Percentiles rank a stretch among this genome's conserved stretches.
These are phyloP conservation scores for Pseudogymnoascus sp. DNA, from an alignment of 2,329 filamentous ascomycete genomes.

Conservation along the genomic window DNA sequence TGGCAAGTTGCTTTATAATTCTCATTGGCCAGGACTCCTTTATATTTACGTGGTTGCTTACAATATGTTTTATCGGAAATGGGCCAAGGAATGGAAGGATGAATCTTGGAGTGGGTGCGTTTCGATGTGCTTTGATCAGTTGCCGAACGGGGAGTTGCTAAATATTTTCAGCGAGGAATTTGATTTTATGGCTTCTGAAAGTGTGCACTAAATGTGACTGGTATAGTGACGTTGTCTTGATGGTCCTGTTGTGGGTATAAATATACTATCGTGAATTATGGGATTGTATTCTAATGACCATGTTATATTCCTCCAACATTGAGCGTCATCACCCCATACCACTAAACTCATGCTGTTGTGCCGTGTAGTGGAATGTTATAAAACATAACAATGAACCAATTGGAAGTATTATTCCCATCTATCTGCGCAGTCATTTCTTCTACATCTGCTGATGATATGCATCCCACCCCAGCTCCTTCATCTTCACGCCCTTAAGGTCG, in stretches of 20 bases:
- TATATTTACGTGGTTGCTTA: background rate
- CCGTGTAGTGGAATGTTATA: background rate
- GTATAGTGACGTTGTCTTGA: background rate
- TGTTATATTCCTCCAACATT: background rate
- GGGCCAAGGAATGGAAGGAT: background rate
- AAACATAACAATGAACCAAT: background rate
- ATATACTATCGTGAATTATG: background rate
- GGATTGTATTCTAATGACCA: background rate
- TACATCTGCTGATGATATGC: conserved; percentile 35
- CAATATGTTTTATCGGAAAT: background rate
- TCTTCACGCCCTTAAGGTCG: conserved; percentile 50
- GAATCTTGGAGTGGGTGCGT: background rate
- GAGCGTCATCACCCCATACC: background rate
- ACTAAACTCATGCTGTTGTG: background rate
- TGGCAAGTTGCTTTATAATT: background rate
- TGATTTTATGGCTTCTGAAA: background rate
- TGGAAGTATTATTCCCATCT: background rate
- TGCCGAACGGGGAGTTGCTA: background rate
- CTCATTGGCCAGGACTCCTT: background rate
- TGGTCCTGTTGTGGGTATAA: background rate
- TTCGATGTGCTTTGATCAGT: background rate
- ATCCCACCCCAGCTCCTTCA: conserved; percentile 51
- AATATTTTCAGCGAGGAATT: background rate
- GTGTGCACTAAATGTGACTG: background rate
- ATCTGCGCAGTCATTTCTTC: background rate